phyloP scores from a whole-genome alignment of 371 early-diverging fungal genomes.

The Choanephora cucurbitarum region DNA sequence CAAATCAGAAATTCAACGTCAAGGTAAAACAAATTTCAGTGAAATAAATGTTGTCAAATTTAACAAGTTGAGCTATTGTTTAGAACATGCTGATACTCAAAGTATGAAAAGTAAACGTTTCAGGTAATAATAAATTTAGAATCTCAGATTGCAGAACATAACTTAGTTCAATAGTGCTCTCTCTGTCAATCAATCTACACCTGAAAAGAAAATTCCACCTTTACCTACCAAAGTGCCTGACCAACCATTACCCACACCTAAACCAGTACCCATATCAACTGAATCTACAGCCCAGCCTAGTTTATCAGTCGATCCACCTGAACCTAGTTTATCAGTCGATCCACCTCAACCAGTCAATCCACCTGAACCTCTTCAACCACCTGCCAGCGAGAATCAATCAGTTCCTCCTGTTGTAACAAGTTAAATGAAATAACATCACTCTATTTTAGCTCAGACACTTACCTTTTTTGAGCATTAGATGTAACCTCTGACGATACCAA shows the following conservation, averaged over 20 bases:
- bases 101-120: not conserved
- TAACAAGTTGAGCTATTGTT: no score
- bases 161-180: not conserved
- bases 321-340: no score
- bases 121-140: not conserved
- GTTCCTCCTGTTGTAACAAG: no score
- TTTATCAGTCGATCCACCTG: no score
- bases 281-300: no score
- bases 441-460: no score
- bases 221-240: no score
- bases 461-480: no score
- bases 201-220: not conserved
- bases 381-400: no score
- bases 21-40: not conserved
- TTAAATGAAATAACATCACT: not conserved
- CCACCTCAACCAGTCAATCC: no score
- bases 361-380: no score
- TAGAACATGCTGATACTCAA: not conserved
- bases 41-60: not conserved
- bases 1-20: conserved; percentile 5
- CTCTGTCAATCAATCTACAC: not conserved
- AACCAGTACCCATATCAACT: no score
- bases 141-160: not conserved
- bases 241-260: not conserved
- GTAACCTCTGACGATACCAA: not conserved